phyloP scores from a whole-genome alignment of 2,329 filamentous ascomycete genomes.

The Alternaria brassicicola region DNA sequence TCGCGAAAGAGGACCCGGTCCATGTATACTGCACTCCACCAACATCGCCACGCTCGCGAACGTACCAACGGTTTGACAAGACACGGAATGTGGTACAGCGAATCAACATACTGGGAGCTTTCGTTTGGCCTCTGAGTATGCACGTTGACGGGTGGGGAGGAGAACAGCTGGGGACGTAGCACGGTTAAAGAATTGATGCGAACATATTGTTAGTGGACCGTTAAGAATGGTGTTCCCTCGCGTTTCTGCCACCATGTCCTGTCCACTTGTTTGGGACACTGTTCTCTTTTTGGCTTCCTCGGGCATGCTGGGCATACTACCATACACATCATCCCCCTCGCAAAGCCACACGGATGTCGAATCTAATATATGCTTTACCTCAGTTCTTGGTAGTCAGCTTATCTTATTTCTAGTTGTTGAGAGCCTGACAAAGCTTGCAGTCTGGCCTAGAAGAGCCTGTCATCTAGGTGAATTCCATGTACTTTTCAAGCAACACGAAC shows the following conservation, averaged over 20 bases:
- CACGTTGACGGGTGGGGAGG: not conserved
- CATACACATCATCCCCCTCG: not conserved
- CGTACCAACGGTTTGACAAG: not conserved
- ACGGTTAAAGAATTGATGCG: not conserved
- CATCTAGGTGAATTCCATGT: not conserved
- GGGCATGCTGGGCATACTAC: not conserved
- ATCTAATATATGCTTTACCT: not conserved
- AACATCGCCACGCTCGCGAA: not conserved
- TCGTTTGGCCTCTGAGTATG: not conserved
- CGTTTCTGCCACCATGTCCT: not conserved
- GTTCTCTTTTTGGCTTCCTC: not conserved
- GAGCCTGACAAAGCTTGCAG: not conserved
- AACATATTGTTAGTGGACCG: not conserved
- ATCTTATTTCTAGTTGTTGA: not conserved
- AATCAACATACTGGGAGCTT: not conserved
- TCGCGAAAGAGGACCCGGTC: not conserved
- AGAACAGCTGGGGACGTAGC: not conserved
- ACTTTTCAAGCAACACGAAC: not conserved
- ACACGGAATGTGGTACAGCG: not conserved
- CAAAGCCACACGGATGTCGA: not conserved
- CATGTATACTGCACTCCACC: not conserved
- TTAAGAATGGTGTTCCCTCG: not conserved
- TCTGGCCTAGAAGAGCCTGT: not conserved
- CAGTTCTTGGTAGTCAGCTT: not conserved
- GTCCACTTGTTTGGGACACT: not conserved